phyloP scores from a whole-genome alignment of 2,329 filamentous ascomycete genomes.

The Ascosphaera pollenicola region DNA sequence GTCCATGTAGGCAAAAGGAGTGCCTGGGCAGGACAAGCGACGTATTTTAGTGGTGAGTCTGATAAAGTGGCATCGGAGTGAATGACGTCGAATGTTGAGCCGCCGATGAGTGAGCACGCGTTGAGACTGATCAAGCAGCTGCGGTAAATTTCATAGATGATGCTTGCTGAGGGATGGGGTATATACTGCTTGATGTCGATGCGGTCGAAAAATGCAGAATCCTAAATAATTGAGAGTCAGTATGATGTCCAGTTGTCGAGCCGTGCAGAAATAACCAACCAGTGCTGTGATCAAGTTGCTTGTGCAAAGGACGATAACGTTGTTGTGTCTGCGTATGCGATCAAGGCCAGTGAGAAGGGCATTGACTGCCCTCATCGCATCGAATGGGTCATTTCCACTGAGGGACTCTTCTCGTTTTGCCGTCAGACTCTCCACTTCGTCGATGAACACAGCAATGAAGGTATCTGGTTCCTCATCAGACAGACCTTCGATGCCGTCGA shows the following conservation, averaged over 20 bases:
- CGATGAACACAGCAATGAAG: conserved; percentile 25
- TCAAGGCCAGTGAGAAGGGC: conserved; percentile 28
- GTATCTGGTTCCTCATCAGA: conserved; percentile 17
- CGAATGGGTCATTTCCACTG: conserved; percentile 20
- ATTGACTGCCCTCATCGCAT: conserved; percentile 27
- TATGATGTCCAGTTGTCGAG: neutral
- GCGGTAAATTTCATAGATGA: conserved; percentile 27
- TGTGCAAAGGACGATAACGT: conserved; percentile 28
- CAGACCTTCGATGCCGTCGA: conserved; percentile 18
- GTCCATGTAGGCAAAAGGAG: conserved; percentile 10
- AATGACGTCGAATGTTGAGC: conserved; percentile 10
- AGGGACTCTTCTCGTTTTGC: conserved; percentile 20
- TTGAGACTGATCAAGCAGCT: conserved; percentile 25
- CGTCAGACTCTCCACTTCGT: conserved; percentile 29
- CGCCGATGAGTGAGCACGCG: conserved; percentile 14
- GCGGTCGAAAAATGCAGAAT: conserved; percentile 27
- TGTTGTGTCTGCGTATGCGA: conserved; percentile 18
- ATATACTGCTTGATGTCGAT: conserved; percentile 26
- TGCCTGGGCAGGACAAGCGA: conserved; percentile 7
- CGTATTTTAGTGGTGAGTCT: conserved; percentile 11
- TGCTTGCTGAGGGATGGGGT: conserved; percentile 16
- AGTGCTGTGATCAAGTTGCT: conserved; percentile 26
- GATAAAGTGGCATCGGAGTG: conserved; percentile 8
- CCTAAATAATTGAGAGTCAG: conserved; percentile 7
- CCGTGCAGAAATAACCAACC: conserved; percentile 9